A percentile compares a stretch with the other conserved stretches of the same genome.
Evolutionary conservation across 306 rosid species (phyloP).

Genomic region (Malus orientalis): DNA sequence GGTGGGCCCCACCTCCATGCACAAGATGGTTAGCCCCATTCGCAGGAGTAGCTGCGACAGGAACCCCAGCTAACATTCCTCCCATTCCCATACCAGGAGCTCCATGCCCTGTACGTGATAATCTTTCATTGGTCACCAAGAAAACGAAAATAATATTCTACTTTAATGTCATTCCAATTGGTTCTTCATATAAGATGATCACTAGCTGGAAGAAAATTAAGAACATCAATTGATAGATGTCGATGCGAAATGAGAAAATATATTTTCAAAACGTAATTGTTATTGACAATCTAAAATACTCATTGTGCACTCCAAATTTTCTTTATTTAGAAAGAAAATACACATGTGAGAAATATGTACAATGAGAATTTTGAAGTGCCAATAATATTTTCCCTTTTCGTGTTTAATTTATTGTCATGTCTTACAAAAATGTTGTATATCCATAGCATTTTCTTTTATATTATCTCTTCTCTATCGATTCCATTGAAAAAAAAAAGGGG

Average conservation of each 20-base stretch:
- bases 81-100: conserved; percentile 10
- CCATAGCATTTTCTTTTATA: no score
- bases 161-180: no score
- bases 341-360: accelerated
- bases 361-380: no score
- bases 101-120: conserved; percentile 31
- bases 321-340: no score
- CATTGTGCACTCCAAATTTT: no score
- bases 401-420: neutral
- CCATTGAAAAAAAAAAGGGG: no score
- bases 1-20: conserved; percentile 26
- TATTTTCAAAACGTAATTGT: neutral
- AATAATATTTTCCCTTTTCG: neutral
- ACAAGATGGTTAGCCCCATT: conserved; percentile 56
- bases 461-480: no score
- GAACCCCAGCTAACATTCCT: conserved; percentile 71
- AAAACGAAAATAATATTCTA: no score
- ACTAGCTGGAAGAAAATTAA: neutral
- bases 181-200: no score
- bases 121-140: neutral
- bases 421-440: no score
- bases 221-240: neutral
- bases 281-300: no score
- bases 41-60: conserved; percentile 70
- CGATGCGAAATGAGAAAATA: neutral